Conservation (phyloP, 306 rosid genomes). For the Nissolia schottii region DNA sequence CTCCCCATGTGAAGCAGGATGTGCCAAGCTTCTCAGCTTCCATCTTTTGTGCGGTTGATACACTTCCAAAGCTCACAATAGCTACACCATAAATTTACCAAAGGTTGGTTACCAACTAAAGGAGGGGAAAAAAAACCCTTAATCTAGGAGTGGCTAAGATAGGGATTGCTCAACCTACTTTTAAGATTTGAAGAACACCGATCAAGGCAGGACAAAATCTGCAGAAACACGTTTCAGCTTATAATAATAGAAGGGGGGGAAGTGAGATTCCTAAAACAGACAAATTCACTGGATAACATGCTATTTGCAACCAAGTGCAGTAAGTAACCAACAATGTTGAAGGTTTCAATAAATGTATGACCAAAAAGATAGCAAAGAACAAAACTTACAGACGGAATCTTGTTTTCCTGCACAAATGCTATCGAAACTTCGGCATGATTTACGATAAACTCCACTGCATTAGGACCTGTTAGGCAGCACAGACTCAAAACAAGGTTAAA, state of each 20-base stretch:
- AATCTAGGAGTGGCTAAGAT: conserved; percentile 15
- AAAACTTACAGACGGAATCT: conserved; percentile 74
- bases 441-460: conserved; percentile 88
- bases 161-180: conserved; percentile 48
- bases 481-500: conserved; percentile 27
- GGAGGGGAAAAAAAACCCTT: neutral
- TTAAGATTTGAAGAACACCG: conserved; percentile 67
- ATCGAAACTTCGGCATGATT: conserved; percentile 91
- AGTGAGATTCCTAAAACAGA: neutral
- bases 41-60: conserved; percentile 64
- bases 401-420: conserved; percentile 87
- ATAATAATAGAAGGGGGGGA: too few relatives aligned
- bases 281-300: neutral
- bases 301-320: neutral
- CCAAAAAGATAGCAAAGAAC: too few relatives aligned
- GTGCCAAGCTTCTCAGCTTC: conserved; percentile 76
- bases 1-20: conserved; percentile 88
- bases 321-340: too few relatives aligned
- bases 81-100: conserved; percentile 43
- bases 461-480: conserved; percentile 57
- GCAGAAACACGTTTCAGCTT: conserved; percentile 51
- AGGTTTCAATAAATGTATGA: too few relatives aligned
- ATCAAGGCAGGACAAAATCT: conserved; percentile 77
- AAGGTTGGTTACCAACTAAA: conserved; percentile 8
- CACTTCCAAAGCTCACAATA: conserved; percentile 74